Base-by-base conservation (phyloP, 371 early-diverging fungal genomes). In the Apophysomyces variabilis region DNA sequence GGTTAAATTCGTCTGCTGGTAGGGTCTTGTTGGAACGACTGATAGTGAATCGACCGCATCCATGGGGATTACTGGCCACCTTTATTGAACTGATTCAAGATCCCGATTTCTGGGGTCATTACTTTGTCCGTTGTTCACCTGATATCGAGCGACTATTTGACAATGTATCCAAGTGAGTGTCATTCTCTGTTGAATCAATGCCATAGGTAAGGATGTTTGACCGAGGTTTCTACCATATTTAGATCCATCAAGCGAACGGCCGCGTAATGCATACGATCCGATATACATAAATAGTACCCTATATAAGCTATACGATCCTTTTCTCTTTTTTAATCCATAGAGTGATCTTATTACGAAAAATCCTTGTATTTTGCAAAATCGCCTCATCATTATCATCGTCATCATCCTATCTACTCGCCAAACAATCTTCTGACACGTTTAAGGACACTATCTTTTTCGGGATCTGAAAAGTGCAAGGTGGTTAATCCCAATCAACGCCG, bases 11-110 rank as follows among this genome's bases (percentile, higher is more conserved):
- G 11, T 65, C 7, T 4, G 37, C 1, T 43, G 16, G 1, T 64
- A 70, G 97, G 38, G 97, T 97, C 1, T 81, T 99, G 18, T 75
- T 98, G 65, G 99, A 99, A 77, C 88, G 99, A 60, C 78, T 98
- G 61, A 93, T 99, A 69, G 98, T 95, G 9, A 95, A 96, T 78
- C 87, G 97, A 45, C 99, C 98, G 11, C 96, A 97, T 78, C 99
- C 99, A 50, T 98, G 98, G 95, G 97, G 98, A 13, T 82, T 98
- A 64, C 79, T 97, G 68, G 93, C 96, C 12, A 95, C 98, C 0
- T 93, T 99, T 70, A 98, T 97, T 65, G 97, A 96, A 72, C 75
- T 99, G 68, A 92, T 96, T 76, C 92, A 95, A 69, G 93, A 96
- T 72, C 93, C 94, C 72, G 85, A 85, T 38, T 95, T 95, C 82